Conservation (phyloP, 257 asterid genomes). For the Solanum corneliomulleri region DNA sequence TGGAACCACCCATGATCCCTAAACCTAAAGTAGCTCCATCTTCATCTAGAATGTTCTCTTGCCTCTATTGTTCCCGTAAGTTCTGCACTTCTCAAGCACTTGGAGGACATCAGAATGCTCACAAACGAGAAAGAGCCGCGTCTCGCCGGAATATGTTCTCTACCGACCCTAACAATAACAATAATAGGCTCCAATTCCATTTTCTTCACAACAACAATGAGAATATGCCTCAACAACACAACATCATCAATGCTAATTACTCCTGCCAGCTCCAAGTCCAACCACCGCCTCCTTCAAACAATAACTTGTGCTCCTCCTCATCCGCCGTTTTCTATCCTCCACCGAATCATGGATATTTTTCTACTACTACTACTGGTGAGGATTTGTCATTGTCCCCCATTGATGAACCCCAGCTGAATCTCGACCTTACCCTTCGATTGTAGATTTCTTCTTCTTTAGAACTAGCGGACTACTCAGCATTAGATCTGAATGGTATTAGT, state of each 20-base stretch:
- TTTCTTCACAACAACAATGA: neutral
- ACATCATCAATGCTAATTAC: neutral
- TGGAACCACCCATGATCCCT: neutral
- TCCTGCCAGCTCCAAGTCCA: neutral
- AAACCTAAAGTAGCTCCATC: neutral
- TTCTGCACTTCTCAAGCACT: constrained; percentile 86
- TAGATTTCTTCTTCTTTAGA: neutral
- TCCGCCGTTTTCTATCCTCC: neutral
- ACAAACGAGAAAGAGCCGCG: constrained; percentile 86
- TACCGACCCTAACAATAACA: neutral
- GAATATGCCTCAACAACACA: neutral
- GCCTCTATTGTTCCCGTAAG: constrained; percentile 79
- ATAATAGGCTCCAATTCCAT: neutral
- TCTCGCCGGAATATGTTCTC: constrained; percentile 18
- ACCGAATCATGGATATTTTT: neutral
- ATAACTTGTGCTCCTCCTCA: neutral
- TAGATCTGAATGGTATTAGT: neutral
- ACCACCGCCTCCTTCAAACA: neutral
- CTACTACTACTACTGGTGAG: neutral
- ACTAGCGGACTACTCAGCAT: neutral
- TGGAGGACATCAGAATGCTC: constrained; percentile 95
- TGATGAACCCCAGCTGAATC: neutral
- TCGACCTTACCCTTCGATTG: neutral
- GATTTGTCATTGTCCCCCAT: neutral
- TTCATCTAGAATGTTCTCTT: constrained; percentile 38